Evolutionary conservation across 2,329 filamentous ascomycete genomes (phyloP).

Genomic region (Aaosphaeria pasadenensis): DNA sequence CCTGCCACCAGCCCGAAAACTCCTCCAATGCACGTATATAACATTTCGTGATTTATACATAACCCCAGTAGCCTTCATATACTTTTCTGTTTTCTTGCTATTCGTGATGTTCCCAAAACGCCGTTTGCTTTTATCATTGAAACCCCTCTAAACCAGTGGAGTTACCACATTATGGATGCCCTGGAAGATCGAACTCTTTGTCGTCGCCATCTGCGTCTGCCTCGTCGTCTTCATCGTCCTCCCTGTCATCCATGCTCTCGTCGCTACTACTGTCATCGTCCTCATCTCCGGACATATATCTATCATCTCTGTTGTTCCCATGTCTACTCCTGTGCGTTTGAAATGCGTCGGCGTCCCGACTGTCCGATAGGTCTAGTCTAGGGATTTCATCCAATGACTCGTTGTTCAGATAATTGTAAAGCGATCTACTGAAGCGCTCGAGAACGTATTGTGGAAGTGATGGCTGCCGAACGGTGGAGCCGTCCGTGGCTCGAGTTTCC

Average conservation of each 20-base stretch:
- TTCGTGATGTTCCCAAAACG: not conserved
- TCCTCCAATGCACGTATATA: no score
- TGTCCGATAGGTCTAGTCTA: slow-evolving; percentile 22
- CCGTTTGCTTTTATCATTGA: slow-evolving; percentile 1
- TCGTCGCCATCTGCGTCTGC: slow-evolving; percentile 23
- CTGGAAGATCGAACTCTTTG: slow-evolving; percentile 32
- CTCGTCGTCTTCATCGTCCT: slow-evolving; percentile 23
- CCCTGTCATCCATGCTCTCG: slow-evolving; percentile 32
- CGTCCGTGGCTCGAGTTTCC: slow-evolving; percentile 31
- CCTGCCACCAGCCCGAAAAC: no score
- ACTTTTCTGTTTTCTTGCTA: not conserved
- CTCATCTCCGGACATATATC: slow-evolving; percentile 19
- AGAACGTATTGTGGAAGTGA: slow-evolving; percentile 46
- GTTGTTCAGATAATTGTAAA: slow-evolving; percentile 42
- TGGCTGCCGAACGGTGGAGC: slow-evolving; percentile 34
- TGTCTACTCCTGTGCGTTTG: slow-evolving; percentile 34
- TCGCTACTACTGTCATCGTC: slow-evolving; percentile 31
- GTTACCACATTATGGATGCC: slow-evolving; percentile 23
- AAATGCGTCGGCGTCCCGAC: slow-evolving; percentile 25
- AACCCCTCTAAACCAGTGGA: not conserved
- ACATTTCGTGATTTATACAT: no score
- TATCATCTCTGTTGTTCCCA: slow-evolving; percentile 11
- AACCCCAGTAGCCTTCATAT: no score
- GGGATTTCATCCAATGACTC: slow-evolving; percentile 32
- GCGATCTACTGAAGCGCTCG: slow-evolving; percentile 44